Evolutionary conservation across 2,329 filamentous ascomycete genomes (phyloP), one percentile per base, ranked within the genome.

Genomic region (Macrophomina pseudophaseolina): DNA sequence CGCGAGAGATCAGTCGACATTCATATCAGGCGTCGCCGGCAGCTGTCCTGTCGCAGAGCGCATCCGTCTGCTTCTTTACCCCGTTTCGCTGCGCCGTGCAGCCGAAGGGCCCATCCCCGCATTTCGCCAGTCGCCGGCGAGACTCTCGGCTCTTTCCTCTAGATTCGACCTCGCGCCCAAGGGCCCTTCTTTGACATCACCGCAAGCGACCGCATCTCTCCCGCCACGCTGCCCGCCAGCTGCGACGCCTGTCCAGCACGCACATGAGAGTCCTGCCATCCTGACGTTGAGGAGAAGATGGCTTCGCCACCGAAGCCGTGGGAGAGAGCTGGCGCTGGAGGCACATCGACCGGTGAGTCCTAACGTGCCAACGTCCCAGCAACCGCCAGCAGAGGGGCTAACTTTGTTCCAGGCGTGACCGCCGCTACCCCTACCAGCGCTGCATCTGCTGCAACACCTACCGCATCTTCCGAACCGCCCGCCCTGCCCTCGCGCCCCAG

Each of bases 271-370:
- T 40, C 69, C 69, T 70, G 71, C 73, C 72, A 76, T 68, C 68
- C 66, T 68, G 64, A 51, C 44, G 28, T 44, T 59, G 44, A 66
- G 64, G 54, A 74, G 68, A 73, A 70, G 52, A 88, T 88, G 85
- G 85, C 83, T 70, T 97, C 94, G 79, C 95, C 95, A 76, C 95
- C 95, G 66, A 99, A 99, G 82, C 95, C 95, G 54, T 99, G 95
- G 95, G 95, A 99, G 82, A 88, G 90, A 79, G 86, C 90, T 71
- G 91, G 90, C 80, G 86, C 87, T 69, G 84, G 80, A 67, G 73
- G 71, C 59, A 72, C 72, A 7, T 70, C 72, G 60, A 68, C 48
- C 51, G 64, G 66, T 67, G 62, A 53, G 66, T 66, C 30, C 44
- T 30, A 11, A 14, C 40, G 23, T n/a, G 44, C 48, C 33, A 35